phyloP scores from a whole-genome alignment of 2,329 filamentous ascomycete genomes.

The Boeremia lycopersici region DNA sequence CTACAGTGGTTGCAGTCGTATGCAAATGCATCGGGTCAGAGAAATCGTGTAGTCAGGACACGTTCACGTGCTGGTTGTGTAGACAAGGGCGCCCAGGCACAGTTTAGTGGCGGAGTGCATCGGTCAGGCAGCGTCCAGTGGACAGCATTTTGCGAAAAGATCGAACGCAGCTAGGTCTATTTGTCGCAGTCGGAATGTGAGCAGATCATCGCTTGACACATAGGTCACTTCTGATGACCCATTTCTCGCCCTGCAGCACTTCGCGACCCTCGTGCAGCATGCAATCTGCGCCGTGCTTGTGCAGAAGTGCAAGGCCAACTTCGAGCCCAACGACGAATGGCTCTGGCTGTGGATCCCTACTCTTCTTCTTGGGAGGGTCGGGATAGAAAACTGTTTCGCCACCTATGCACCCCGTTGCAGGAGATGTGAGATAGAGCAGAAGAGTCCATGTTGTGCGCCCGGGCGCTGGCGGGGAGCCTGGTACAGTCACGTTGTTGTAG shows the following conservation, averaged over 20 bases:
- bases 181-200: too few species aligned
- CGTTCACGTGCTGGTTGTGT: not conserved
- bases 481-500: conserved; percentile 72
- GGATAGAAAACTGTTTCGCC: conserved; percentile 94
- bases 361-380: conserved; percentile 52
- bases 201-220: conserved; percentile 63
- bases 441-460: conserved; percentile 89
- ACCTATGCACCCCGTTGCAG: conserved; percentile 74
- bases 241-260: conserved; percentile 82
- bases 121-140: not conserved
- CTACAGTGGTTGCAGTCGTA: too few species aligned
- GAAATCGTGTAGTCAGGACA: not conserved
- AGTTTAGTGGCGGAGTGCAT: not conserved
- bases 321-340: conserved; percentile 76
- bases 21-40: not conserved
- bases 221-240: conserved; percentile 85
- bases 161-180: not conserved
- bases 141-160: not conserved
- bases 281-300: conserved; percentile 88
- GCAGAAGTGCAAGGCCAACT: conserved; percentile 83
- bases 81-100: not conserved
- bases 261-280: conserved; percentile 86
- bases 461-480: conserved; percentile 46
- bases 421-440: conserved; percentile 82
- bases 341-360: conserved; percentile 53